Conservation (phyloP, 805 yeast species). For the Barnettozyma wickerhamii region DNA sequence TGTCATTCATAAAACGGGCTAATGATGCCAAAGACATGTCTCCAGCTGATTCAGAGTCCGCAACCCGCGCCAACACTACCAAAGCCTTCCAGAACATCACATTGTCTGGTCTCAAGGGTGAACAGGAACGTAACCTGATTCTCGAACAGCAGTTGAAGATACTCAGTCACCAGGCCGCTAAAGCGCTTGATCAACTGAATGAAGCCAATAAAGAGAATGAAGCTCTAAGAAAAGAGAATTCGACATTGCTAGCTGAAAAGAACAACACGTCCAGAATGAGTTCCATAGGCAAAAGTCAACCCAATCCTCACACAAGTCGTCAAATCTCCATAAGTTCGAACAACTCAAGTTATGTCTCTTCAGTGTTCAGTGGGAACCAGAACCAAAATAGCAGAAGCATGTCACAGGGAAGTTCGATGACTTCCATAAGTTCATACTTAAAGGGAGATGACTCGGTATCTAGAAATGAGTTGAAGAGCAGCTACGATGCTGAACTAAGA, state of each 20-base stretch:
- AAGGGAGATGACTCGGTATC: neutral
- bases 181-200: slow-evolving; percentile 22
- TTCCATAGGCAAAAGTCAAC: no score
- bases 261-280: no score
- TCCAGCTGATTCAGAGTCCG: slow-evolving; percentile 13
- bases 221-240: slow-evolving; percentile 15
- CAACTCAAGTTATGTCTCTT: slow-evolving; percentile 5
- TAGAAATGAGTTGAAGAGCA: slow-evolving; percentile 6
- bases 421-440: slow-evolving; percentile 12
- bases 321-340: slow-evolving; percentile 6
- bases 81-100: slow-evolving; percentile 8
- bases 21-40: slow-evolving; percentile 1
- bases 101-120: slow-evolving; percentile 22
- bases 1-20: slow-evolving; percentile 10
- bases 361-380: slow-evolving; percentile 7
- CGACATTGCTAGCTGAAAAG: slow-evolving; percentile 6
- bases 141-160: slow-evolving; percentile 25
- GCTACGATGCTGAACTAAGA: slow-evolving; percentile 13
- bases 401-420: slow-evolving; percentile 20
- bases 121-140: slow-evolving; percentile 23
- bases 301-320: slow-evolving; percentile 1
- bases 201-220: slow-evolving; percentile 22
- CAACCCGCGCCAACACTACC: neutral
- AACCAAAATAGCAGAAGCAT: slow-evolving; percentile 5
- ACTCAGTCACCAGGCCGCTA: slow-evolving; percentile 24